phyloP scores from a whole-genome alignment of 2,329 filamentous ascomycete species.

The Apiospora aurea region DNA sequence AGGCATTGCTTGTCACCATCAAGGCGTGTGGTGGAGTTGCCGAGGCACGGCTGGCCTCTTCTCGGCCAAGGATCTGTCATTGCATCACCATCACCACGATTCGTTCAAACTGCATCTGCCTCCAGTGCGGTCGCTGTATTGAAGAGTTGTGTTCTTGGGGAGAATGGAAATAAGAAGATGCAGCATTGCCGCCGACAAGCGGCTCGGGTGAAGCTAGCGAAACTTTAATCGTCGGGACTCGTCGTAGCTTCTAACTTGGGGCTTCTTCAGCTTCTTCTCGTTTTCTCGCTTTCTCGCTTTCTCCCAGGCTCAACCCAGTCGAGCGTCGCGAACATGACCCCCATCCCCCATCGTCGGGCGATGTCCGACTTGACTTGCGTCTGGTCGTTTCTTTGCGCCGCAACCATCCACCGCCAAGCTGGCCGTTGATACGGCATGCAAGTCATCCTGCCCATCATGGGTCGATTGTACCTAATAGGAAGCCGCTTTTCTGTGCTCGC shows the following conservation, averaged over 20 bases:
- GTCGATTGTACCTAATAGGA: no score
- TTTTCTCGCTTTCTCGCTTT: neutral
- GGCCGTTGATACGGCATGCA: neutral
- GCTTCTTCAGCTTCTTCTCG: neutral
- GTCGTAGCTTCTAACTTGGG: neutral
- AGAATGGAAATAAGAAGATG: neutral
- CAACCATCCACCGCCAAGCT: neutral
- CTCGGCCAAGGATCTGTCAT: neutral
- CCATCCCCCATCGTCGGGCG: neutral
- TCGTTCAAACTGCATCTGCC: neutral
- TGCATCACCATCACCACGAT: neutral
- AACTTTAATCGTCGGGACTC: conserved; percentile 4
- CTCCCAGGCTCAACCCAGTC: neutral
- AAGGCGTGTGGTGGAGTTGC: neutral
- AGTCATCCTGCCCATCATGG: no score
- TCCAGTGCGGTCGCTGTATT: neutral
- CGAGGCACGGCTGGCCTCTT: neutral
- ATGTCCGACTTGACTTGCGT: neutral
- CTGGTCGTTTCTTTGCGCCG: neutral
- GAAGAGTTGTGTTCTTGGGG: neutral
- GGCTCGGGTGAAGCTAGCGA: neutral
- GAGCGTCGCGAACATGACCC: neutral
- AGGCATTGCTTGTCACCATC: neutral
- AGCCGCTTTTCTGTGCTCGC: neutral
- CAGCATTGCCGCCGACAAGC: neutral